A percentile compares a stretch with the other conserved stretches of the same genome.
Evolutionary conservation across 768 basidiomycete genomes (phyloP).

Genomic region (Boletus speciosus): DNA sequence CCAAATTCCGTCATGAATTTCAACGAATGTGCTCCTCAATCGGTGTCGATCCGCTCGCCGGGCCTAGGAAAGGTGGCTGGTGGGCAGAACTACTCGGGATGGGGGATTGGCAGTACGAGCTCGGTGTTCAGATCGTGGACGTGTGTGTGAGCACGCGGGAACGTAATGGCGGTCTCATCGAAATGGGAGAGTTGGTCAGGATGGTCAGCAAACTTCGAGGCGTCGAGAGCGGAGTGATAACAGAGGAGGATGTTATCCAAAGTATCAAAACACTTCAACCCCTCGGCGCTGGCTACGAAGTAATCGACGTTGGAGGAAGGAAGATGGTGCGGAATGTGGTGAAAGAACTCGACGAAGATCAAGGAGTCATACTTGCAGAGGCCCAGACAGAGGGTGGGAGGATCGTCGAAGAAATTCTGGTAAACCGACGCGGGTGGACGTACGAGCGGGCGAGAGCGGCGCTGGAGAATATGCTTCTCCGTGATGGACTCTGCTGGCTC

Average conservation of each 20-base stretch:
- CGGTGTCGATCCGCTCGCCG: constrained; percentile 91
- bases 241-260: constrained; percentile 78
- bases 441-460: constrained; percentile 71
- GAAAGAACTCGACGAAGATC: constrained; percentile 87
- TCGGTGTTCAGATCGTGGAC: constrained; percentile 94
- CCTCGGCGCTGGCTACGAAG: constrained; percentile 87
- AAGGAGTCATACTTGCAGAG: constrained; percentile 74
- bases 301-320: constrained; percentile 65
- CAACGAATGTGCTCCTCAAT: constrained; percentile 95
- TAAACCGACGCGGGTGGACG: constrained; percentile 69
- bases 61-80: constrained; percentile 81
- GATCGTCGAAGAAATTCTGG: constrained; percentile 61
- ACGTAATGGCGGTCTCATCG: constrained; percentile 89
- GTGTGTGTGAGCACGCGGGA: constrained; percentile 85
- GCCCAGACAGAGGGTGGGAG: constrained; percentile 67
- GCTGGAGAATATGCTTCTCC: constrained; percentile 84
- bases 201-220: constrained; percentile 76
- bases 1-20: constrained; percentile 86
- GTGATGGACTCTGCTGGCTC: constrained; percentile 93
- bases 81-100: constrained; percentile 88
- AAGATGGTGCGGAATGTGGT: constrained; percentile 89
- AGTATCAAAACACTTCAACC: constrained; percentile 87
- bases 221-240: constrained; percentile 63
- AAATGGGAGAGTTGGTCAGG: constrained; percentile 79
- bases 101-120: constrained; percentile 94